Evolutionary conservation across 352 stramenopile genomes (phyloP), one percentile per base, ranked within the genome.

Genomic region (Phytophthora tentaculata): DNA sequence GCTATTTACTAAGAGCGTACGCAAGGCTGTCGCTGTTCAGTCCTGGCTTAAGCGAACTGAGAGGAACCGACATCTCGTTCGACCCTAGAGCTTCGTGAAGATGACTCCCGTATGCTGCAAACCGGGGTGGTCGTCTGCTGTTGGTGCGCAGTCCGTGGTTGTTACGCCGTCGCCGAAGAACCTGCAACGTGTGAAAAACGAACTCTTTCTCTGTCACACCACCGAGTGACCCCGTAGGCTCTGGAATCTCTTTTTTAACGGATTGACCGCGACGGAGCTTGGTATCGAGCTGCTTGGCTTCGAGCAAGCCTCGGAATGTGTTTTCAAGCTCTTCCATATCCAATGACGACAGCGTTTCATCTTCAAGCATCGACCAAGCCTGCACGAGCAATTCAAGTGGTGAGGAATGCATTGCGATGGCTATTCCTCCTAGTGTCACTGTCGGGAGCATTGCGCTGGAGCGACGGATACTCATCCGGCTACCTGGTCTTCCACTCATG

Each of bases 181-280:
- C 61, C 37, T 90, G 78, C 29, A 86, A 62, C 14, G 73, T 65
- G 50, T 84, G 70, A 32, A 81, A 83, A 12, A 90, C 82, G 37
- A 91, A 91, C 66, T 89, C 80, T 43, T 81, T 81, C 56, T 89
- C 83, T 28, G 66, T 84, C 50, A 91, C 67, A n/a, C 83, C 83
- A 4, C 74, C 74, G 7, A 76, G 62, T n/a, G 67, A 79, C 56
- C 17, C 64, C 66, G 28, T 71, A 29, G 19, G 14, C 6, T 56
- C 61, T 20, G 20, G n/a, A 47, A 51, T 5, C 7, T 59, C 50
- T 29, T 50, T 50, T 20, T 14, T 44, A 32, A 62, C 23, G n/a
- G n/a, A n/a, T n/a, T n/a, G n/a, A n/a, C n/a, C n/a, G 10, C 13
- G 23, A 22, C 61, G 28, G 28, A 9, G 56, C 16, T 61, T 71